Evolutionary conservation across 2,329 filamentous ascomycete genomes (phyloP).

Genomic region (Acrocalymma vagum): DNA sequence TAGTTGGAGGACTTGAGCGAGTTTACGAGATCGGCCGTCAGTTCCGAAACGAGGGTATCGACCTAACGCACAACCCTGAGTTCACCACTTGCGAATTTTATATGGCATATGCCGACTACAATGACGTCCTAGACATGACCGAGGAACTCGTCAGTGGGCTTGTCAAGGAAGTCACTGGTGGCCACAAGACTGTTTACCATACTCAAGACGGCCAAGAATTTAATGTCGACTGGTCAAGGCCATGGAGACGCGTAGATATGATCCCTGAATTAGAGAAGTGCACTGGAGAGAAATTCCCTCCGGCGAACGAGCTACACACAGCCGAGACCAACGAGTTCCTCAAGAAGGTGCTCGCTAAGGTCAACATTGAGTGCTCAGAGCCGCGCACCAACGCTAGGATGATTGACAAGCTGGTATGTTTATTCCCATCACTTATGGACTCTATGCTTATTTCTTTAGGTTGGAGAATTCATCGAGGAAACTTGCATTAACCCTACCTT

Average conservation of each 20-base stretch:
- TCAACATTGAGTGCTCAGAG: conserved; percentile 86
- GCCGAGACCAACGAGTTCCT: conserved; percentile 90
- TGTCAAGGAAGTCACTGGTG: conserved; percentile 87
- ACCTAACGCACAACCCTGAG: conserved; percentile 96
- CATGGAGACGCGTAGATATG: conserved; percentile 96
- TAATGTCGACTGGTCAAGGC: conserved; percentile 94
- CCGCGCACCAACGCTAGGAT: conserved; percentile 94
- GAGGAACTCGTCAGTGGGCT: conserved; percentile 92
- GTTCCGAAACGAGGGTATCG: conserved; percentile 92
- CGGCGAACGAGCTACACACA: conserved; percentile 88
- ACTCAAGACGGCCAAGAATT: conserved; percentile 87
- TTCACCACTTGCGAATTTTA: conserved; percentile 99
- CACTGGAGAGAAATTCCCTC: conserved; percentile 91
- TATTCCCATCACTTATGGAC: not conserved
- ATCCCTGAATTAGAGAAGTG: conserved; percentile 90
- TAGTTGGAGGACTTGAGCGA: conserved; percentile 91
- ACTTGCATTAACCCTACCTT: conserved; percentile 94
- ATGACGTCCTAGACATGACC: conserved; percentile 89
- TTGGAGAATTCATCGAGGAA: conserved; percentile 94
- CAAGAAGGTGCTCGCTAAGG: conserved; percentile 78
- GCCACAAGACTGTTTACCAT: conserved; percentile 85
- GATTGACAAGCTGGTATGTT: conserved; percentile 80
- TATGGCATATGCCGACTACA: conserved; percentile 72
- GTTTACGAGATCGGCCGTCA: conserved; percentile 96
- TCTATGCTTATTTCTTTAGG: too few relatives aligned